phyloP scores from a whole-genome alignment of 2,329 filamentous ascomycete species.

The Knufia fluminis region DNA sequence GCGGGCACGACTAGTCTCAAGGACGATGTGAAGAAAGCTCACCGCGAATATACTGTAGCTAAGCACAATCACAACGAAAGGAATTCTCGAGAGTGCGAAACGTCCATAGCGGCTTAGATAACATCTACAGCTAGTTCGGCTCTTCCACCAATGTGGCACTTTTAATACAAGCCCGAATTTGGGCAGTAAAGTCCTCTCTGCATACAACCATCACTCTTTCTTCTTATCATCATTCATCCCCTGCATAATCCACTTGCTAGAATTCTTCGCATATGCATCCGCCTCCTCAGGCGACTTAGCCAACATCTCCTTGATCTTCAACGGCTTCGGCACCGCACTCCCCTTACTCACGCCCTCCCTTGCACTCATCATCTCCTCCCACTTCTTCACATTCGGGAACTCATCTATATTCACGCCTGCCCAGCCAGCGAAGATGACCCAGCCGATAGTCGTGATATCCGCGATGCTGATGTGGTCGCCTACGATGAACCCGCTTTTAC shows the following conservation, averaged over 20 bases:
- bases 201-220: slow-evolving; percentile 3
- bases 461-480: slow-evolving; percentile 45
- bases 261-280: slow-evolving; percentile 28
- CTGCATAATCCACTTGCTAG: slow-evolving; percentile 17
- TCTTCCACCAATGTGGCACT: too few relatives aligned
- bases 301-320: slow-evolving; percentile 50
- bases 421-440: slow-evolving; percentile 55
- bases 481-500: slow-evolving; percentile 43
- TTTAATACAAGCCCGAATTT: too few relatives aligned
- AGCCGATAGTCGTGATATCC: slow-evolving; percentile 73
- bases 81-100: too few relatives aligned
- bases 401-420: slow-evolving; percentile 60
- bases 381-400: slow-evolving; percentile 66
- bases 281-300: slow-evolving; percentile 47
- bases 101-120: too few relatives aligned
- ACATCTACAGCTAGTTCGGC: too few relatives aligned
- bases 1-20: too few relatives aligned
- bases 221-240: slow-evolving; percentile 22
- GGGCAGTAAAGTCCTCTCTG: too few relatives aligned
- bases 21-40: too few relatives aligned
- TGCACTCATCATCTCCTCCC: slow-evolving; percentile 62
- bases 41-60: too few relatives aligned
- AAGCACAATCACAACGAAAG: too few relatives aligned
- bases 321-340: slow-evolving; percentile 57
- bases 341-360: slow-evolving; percentile 68